Evolutionary conservation across 2,329 filamentous ascomycete species (phyloP).

Genomic region (Penicillium freii): DNA sequence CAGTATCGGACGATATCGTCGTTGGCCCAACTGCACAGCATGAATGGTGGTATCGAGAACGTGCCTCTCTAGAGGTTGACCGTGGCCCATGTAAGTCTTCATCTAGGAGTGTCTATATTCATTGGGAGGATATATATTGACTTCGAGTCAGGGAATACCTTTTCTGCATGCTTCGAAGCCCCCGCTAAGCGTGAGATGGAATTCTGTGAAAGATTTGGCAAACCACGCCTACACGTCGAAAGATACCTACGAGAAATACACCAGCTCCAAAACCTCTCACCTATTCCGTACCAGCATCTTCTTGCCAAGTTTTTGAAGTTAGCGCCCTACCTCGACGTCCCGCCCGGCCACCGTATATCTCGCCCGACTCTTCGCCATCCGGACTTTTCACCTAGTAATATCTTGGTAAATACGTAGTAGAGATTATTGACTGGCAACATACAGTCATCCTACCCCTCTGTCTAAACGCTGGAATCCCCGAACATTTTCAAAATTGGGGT

Average conservation of each 20-base stretch:
- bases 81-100: slow-evolving; percentile 26
- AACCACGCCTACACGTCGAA: slow-evolving; percentile 23
- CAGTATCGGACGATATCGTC: slow-evolving; percentile 14
- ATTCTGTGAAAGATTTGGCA: slow-evolving; percentile 24
- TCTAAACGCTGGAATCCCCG: slow-evolving; percentile 30
- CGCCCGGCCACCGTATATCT: slow-evolving; percentile 15
- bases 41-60: slow-evolving; percentile 28
- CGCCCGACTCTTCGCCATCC: slow-evolving; percentile 28
- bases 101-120: background rate
- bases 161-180: slow-evolving; percentile 17
- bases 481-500: slow-evolving; percentile 38
- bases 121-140: slow-evolving; percentile 3
- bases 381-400: slow-evolving; percentile 32
- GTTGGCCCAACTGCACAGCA: slow-evolving; percentile 27
- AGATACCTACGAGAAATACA: slow-evolving; percentile 24
- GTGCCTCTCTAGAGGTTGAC: slow-evolving; percentile 18
- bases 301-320: slow-evolving; percentile 19
- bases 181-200: slow-evolving; percentile 27
- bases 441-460: slow-evolving; percentile 30
- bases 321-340: slow-evolving; percentile 18
- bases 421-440: slow-evolving; percentile 36
- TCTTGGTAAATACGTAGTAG: slow-evolving; percentile 29
- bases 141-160: slow-evolving; percentile 11
- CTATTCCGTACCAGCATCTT: slow-evolving; percentile 12
- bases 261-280: slow-evolving; percentile 13